Conservation (phyloP, 78 protist genomes). For the Salpingoeca rosetta region DNA sequence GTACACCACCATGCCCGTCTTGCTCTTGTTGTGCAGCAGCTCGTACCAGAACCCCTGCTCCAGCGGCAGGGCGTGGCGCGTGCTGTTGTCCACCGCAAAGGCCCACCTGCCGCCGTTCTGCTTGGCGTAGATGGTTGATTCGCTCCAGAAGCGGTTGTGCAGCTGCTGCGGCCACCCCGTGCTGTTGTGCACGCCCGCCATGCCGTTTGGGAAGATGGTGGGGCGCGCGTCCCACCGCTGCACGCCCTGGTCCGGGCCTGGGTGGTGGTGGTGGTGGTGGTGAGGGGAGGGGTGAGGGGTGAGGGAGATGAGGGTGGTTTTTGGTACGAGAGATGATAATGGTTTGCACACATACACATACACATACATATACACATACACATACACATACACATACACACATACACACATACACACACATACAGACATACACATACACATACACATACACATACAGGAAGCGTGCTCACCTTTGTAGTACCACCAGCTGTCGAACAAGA, state of each 20-base stretch:
- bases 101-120: constrained; percentile 32
- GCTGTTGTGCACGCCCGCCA: background rate
- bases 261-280: no score
- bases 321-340: no score
- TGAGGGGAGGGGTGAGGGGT: no score
- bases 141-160: constrained; percentile 55
- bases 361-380: background rate
- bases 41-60: constrained; percentile 36
- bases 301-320: no score
- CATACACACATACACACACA: constrained; percentile 16
- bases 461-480: constrained; percentile 6
- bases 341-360: no score
- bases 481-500: constrained; percentile 45
- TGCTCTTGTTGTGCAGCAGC: constrained; percentile 1
- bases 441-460: background rate
- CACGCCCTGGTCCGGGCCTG: background rate
- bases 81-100: background rate
- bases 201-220: constrained; percentile 32
- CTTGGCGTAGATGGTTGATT: constrained; percentile 26
- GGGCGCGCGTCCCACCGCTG: constrained; percentile 11
- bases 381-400: background rate
- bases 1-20: constrained; percentile 40
- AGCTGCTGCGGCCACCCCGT: constrained; percentile 28
- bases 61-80: constrained; percentile 17
- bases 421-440: background rate